A percentile compares a stretch with the other conserved stretches of the same genome.
Evolutionary conservation across 371 early-diverging fungal species (phyloP).

Genomic region (Haplosporangium sp.): DNA sequence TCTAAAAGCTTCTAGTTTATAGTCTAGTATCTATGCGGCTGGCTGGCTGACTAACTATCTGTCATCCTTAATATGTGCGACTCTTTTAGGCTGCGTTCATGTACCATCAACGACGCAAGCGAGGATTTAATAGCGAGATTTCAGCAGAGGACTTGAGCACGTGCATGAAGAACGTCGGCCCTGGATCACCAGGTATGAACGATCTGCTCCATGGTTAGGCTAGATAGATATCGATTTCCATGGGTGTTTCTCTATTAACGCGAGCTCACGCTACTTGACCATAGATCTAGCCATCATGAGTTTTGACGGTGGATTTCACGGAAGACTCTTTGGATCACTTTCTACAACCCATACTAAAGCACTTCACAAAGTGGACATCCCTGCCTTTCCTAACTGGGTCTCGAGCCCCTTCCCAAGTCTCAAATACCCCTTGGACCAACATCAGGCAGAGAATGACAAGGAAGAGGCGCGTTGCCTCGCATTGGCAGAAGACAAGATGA

Average conservation of each 20-base stretch:
- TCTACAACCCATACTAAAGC: conserved; percentile 78
- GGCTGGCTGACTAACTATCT: no score
- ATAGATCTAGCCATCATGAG: conserved; percentile 73
- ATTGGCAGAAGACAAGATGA: conserved; percentile 63
- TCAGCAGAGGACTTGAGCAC: conserved; percentile 62
- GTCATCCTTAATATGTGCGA: no score
- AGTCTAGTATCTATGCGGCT: not conserved
- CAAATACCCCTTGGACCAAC: conserved; percentile 70
- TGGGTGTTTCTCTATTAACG: not conserved
- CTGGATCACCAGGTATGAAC: conserved; percentile 67
- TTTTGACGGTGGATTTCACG: conserved; percentile 77
- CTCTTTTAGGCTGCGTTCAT: conserved; percentile 73
- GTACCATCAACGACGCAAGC: conserved; percentile 67
- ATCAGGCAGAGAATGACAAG: conserved; percentile 63
- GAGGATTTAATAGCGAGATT: conserved; percentile 63
- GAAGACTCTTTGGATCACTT: conserved; percentile 79
- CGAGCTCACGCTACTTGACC: not conserved
- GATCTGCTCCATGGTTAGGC: not conserved
- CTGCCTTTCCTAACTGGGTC: conserved; percentile 68
- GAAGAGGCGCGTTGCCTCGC: conserved; percentile 68
- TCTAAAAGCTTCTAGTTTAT: not conserved
- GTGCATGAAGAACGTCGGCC: conserved; percentile 77
- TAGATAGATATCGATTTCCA: not conserved
- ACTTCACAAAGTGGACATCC: conserved; percentile 79
- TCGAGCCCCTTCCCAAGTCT: conserved; percentile 71